Base-by-base conservation (phyloP, 805 yeast species). In the Metschnikowia matae region DNA sequence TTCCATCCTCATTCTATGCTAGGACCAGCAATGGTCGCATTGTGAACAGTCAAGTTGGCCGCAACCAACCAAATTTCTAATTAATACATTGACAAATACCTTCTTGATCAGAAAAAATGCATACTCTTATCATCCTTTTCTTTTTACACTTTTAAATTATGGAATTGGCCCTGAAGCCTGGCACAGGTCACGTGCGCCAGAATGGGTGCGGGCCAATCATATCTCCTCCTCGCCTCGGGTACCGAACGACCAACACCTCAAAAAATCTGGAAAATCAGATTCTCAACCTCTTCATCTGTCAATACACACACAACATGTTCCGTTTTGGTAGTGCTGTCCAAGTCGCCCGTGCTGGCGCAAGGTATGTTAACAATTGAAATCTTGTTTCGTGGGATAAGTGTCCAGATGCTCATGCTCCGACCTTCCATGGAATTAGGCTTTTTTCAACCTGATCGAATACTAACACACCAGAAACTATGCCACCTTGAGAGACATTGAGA, bases 401-500 rank as follows among this genome's bases (percentile, higher is more conserved):
- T 15, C 11, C 29, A 26, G 29, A 26, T 26, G 29, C 29, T 11
- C 29, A 26, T 26, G 11, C 10, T 11, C 29, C 29, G 4, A 26
- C 29, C 29, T 26, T 26, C 11, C 11, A 26, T 26, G 29, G 11
- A 26, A 26, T 8, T 26, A 26, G 29, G 29, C 29, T 8, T 26
- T 26, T 33, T 33, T 33, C 35, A 14, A n/a, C 35, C 14, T 39
- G 20, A 39, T 21, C 23, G 31, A 23, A 41, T 60, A 64, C 71
- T 65, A 67, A 65, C 66, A 38, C 21, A 5, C 21, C 56, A 88
- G 96, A 86, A 85, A 84, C 80, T 92, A 89, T 80, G 99, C 99
- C 66, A 94, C 99, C 62, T 82, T 94, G 71, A 92, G 97, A 79
- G 99, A 94, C 77, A 95, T 94, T 68, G 99, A 94, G 80, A 87